Evolutionary conservation across 208 protist species (phyloP).

Genomic region (Porcisia deanei): DNA sequence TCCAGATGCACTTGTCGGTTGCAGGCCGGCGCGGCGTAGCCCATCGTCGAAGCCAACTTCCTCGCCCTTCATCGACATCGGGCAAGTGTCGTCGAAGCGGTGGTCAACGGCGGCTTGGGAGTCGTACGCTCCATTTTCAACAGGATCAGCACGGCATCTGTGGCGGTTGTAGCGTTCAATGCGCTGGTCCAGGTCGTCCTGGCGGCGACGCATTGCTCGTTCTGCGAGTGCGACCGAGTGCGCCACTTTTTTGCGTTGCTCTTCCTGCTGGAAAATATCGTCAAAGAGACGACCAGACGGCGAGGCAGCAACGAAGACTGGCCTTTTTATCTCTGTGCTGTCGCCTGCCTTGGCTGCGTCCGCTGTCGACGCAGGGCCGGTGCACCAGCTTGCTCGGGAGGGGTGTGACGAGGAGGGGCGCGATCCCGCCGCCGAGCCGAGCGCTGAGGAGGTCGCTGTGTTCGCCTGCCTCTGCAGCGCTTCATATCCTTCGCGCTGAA

Average conservation of each 20-base stretch:
- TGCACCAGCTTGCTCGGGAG: slow-evolving; percentile 31
- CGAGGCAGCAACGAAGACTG: slow-evolving; percentile 64
- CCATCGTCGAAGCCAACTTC: background rate
- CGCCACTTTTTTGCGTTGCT: slow-evolving; percentile 34
- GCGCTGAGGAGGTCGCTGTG: slow-evolving; percentile 6
- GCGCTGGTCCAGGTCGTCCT: slow-evolving; percentile 24
- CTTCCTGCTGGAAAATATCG: slow-evolving; percentile 68
- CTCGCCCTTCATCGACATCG: background rate
- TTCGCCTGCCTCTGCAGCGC: slow-evolving; percentile 27
- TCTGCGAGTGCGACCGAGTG: slow-evolving; percentile 17
- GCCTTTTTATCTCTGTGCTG: slow-evolving; percentile 16
- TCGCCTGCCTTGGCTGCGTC: background rate
- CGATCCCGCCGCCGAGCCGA: slow-evolving; percentile 23
- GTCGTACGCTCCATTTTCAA: background rate
- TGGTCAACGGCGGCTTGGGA: background rate
- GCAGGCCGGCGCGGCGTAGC: background rate
- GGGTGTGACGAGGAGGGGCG: slow-evolving; percentile 39
- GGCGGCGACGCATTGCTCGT: slow-evolving; percentile 22
- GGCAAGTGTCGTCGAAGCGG: background rate
- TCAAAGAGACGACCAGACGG: slow-evolving; percentile 75
- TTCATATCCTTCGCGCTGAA: slow-evolving; percentile 36
- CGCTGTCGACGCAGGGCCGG: background rate
- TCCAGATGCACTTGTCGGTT: slow-evolving; percentile 25
- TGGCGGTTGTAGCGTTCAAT: slow-evolving; percentile 20
- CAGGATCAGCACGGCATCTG: slow-evolving; percentile 15